Evolutionary conservation across 371 early-diverging fungal species (phyloP).

Genomic region (Apophysomyces variabilis): DNA sequence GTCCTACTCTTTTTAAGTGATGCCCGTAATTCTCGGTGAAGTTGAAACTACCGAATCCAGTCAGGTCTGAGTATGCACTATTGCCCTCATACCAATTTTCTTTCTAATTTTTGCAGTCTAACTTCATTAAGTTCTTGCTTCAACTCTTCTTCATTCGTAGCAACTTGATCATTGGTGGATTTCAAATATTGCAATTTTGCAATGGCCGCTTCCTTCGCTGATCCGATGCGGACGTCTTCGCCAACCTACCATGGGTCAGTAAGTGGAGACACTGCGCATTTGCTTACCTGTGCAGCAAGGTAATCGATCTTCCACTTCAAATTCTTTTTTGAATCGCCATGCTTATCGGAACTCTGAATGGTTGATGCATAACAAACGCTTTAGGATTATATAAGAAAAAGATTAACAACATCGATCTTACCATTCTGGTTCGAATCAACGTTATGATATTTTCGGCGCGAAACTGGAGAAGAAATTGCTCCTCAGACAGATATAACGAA

Average conservation of each 20-base stretch:
- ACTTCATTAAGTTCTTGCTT: background rate
- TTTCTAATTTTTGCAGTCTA: constrained; percentile 1
- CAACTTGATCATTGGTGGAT: background rate
- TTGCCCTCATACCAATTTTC: background rate
- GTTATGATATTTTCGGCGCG: too few relatives aligned
- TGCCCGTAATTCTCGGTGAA: constrained; percentile 33
- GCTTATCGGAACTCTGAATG: background rate
- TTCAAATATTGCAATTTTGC: background rate
- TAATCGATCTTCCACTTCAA: constrained; percentile 8
- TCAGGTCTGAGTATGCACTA: background rate
- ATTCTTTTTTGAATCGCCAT: background rate
- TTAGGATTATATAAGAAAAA: background rate
- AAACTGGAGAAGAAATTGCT: too few relatives aligned
- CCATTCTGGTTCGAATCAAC: background rate
- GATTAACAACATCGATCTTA: background rate
- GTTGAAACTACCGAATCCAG: constrained; percentile 35
- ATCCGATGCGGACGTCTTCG: background rate
- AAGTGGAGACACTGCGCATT: background rate
- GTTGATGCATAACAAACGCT: too few relatives aligned
- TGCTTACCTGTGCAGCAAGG: constrained; percentile 4
- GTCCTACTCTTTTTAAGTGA: constrained; percentile 41
- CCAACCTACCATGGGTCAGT: background rate
- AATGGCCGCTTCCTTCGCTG: constrained; percentile 3
- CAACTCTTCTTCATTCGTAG: background rate
- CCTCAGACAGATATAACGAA: too few relatives aligned